Conservation (phyloP, 1,284 basidiomycete genomes). For the Ganoderma leucocontextum region DNA sequence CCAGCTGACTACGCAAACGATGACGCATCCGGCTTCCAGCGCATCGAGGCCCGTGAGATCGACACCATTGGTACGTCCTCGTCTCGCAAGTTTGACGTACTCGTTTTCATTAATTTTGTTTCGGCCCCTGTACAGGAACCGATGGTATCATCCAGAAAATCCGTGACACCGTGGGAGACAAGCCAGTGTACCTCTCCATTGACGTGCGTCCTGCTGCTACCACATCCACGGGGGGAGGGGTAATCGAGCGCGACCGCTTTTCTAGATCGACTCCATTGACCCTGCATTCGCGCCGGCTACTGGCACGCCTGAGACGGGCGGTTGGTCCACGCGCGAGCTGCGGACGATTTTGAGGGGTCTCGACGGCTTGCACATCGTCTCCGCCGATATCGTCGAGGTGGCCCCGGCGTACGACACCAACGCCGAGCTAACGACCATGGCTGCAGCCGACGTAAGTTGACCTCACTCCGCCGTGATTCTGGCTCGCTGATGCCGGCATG, state of each 20-base stretch:
- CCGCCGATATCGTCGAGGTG: slow-evolving; percentile 85
- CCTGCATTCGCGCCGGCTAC: slow-evolving; percentile 84
- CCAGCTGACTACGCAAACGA: slow-evolving; percentile 78
- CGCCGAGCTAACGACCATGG: slow-evolving; percentile 81
- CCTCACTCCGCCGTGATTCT: slow-evolving; percentile 7
- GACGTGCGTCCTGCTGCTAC: slow-evolving; percentile 54
- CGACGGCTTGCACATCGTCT: slow-evolving; percentile 76
- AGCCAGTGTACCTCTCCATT: slow-evolving; percentile 77
- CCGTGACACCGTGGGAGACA: slow-evolving; percentile 69
- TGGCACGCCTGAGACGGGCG: slow-evolving; percentile 75
- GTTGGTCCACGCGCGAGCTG: slow-evolving; percentile 81
- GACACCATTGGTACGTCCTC: slow-evolving; percentile 66
- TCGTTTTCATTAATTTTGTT: slow-evolving; percentile 3
- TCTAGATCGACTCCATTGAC: slow-evolving; percentile 76
- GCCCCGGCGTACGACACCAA: slow-evolving; percentile 84
- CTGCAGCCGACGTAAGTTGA: slow-evolving; percentile 75
- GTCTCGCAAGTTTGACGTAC: slow-evolving; percentile 4
- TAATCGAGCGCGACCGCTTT: slow-evolving; percentile 7
- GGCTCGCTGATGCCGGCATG: slow-evolving; percentile 20
- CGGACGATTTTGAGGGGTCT: slow-evolving; percentile 78
- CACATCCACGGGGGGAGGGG: not conserved
- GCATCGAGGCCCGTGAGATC: slow-evolving; percentile 81
- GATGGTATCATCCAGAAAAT: slow-evolving; percentile 78
- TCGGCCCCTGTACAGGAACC: slow-evolving; percentile 51
- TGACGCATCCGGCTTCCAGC: slow-evolving; percentile 69